Evolutionary conservation across 352 stramenopile genomes (phyloP), one percentile per base, ranked within the genome.

Genomic region (Achlya hypogyna): DNA sequence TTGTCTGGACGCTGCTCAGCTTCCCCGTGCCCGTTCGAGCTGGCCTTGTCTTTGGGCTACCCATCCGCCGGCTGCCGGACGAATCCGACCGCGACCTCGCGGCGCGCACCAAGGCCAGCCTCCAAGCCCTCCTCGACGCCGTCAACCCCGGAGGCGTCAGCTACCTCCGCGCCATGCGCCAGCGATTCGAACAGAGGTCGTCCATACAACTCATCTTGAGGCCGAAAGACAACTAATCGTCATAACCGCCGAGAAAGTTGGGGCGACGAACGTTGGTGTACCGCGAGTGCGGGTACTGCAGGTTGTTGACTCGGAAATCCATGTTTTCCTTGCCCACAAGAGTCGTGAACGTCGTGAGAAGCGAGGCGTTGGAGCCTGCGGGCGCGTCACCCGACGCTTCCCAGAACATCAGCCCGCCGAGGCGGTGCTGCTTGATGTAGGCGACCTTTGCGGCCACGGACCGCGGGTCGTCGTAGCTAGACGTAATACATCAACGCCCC

Each of bases 351-450:
- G 56, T 64, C 22, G 31, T 40, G 1, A 64, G 16, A 0, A 64
- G 23, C 25, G 56, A 53, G 12, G 49, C 49, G 31, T 20, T 56
- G 18, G 25, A 29, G 0, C 20, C 25, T 22, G 25, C 56, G n/a
- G 23, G 8, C 18, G 25, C 56, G 25, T 64, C 56, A 28, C 35
- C 31, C 12, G 56, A 47, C 4, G 27, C 56, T 14, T 64, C 56
- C 56, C 56, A 64, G 25, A 64, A 64, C 56, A 64, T 64, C 9
- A 43, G 22, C 43, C 59, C 59, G 25, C 31, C 56, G 22, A 64
- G 35, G 35, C 29, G 2, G 18, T 64, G 25, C 8, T 10, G 8
- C 25, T 64, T 28, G 20, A 64, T 29, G 29, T 64, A 64, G 23
- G 22, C 35, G 5, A 51, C 42, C 25, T 64, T 64, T 9, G 29